These are phyloP conservation scores for Hyphopichia fennica DNA, from an alignment of 1,139 yeast species.

Conservation along the genomic window DNA sequence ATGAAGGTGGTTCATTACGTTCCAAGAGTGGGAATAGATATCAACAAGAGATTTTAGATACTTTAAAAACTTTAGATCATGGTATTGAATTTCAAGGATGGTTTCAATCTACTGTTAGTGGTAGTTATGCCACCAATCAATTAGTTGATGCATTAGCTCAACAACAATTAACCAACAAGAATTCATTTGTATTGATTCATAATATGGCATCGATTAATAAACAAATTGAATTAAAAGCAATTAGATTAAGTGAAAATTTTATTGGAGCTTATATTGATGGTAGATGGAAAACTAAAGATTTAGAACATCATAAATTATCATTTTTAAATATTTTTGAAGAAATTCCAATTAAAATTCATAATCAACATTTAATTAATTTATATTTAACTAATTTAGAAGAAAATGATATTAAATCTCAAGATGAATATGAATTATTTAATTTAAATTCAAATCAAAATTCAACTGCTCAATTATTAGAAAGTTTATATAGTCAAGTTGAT, in stretches of 20 bases:
- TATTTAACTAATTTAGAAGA: slow-evolving; percentile 40
- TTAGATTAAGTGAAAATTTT: slow-evolving; percentile 65
- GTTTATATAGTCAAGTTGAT: slow-evolving; percentile 72
- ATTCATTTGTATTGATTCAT: slow-evolving; percentile 67
- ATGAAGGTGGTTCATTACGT: slow-evolving; percentile 53
- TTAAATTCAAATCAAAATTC: slow-evolving; percentile 46
- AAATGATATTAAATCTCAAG: slow-evolving; percentile 18
- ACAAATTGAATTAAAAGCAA: slow-evolving; percentile 67
- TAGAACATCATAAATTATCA: slow-evolving; percentile 62
- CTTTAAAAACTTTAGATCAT: slow-evolving; percentile 61
- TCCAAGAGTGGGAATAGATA: slow-evolving; percentile 66
- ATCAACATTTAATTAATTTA: slow-evolving; percentile 46
- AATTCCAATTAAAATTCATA: slow-evolving; percentile 64
- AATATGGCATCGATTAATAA: slow-evolving; percentile 70
- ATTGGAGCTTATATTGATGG: slow-evolving; percentile 56
- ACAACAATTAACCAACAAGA: slow-evolving; percentile 64
- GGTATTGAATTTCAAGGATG: slow-evolving; percentile 81
- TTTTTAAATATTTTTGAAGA: slow-evolving; percentile 73
- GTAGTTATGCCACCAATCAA: slow-evolving; percentile 66
- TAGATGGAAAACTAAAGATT: slow-evolving; percentile 65
- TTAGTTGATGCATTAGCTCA: slow-evolving; percentile 67
- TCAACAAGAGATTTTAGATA: slow-evolving; percentile 67
- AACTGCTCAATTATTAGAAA: slow-evolving; percentile 58
- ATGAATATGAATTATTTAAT: slow-evolving; percentile 41
- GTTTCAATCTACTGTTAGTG: slow-evolving; percentile 73